A percentile compares a stretch with the other conserved stretches of the same genome.
Conservation (phyloP, 2,329 filamentous ascomycete species). For the Endoconidiophora polonica region DNA sequence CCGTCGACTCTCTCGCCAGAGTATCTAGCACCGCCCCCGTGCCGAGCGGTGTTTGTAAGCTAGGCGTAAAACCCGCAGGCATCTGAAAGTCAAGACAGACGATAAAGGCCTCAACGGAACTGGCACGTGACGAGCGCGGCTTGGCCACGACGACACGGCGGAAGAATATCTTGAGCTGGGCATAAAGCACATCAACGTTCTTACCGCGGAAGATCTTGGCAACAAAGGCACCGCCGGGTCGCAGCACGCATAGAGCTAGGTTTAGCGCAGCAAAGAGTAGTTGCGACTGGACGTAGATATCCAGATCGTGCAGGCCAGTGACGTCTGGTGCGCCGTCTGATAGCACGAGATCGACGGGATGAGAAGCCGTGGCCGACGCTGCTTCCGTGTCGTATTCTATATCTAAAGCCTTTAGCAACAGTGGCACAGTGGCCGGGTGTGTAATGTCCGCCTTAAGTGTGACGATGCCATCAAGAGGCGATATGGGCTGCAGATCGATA, state of each 20-base stretch:
- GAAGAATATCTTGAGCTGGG: conserved; percentile 86
- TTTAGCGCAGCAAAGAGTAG: conserved; percentile 88
- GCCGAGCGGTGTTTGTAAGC: conserved; percentile 58
- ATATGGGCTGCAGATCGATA: conserved; percentile 93
- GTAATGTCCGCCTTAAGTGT: conserved; percentile 93
- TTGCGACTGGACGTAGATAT: conserved; percentile 96
- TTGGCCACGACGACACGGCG: conserved; percentile 76
- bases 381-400: conserved; percentile 39
- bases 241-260: conserved; percentile 78
- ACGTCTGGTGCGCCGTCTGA: conserved; percentile 94
- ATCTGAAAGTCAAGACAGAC: conserved; percentile 83
- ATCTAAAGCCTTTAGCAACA: conserved; percentile 73
- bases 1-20: conserved; percentile 16
- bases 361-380: conserved; percentile 36
- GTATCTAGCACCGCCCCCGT: conserved; percentile 29
- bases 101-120: conserved; percentile 91
- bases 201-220: conserved; percentile 93
- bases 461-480: conserved; percentile 77
- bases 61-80: conserved; percentile 58
- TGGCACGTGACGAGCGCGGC: conserved; percentile 83
- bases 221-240: conserved; percentile 87
- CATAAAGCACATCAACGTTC: conserved; percentile 90
- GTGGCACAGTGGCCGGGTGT: conserved; percentile 83
- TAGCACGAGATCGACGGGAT: conserved; percentile 82
- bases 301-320: conserved; percentile 87